Percentiles rank a stretch among this genome's conserved stretches.
These are phyloP conservation scores for Trebouxia sp. DNA, from an alignment of 139 green algal species.

Conservation along the genomic window DNA sequence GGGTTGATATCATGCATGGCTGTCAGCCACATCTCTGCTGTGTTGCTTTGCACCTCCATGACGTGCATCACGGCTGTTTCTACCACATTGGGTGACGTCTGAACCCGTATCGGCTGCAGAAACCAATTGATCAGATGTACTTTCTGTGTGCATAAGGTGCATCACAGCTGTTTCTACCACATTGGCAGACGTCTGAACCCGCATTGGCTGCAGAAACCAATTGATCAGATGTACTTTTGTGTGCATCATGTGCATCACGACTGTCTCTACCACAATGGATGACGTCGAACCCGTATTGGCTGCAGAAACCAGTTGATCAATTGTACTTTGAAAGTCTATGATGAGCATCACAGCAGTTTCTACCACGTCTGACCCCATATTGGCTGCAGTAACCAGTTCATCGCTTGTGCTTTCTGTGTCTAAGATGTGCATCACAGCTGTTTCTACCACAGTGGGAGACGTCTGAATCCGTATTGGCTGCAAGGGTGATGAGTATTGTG, in stretches of 20 bases:
- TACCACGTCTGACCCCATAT: no score
- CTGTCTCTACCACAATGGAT: neutral
- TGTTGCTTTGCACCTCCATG: neutral
- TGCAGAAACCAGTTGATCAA: no score
- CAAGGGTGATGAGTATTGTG: no score
- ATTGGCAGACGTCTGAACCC: neutral
- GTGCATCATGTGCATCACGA: constrained; percentile 47
- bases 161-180: neutral
- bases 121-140: no score
- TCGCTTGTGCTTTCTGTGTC: no score
- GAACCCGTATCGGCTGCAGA: constrained; percentile 7
- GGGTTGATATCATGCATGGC: constrained; percentile 43
- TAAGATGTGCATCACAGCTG: neutral
- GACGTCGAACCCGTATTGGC: constrained; percentile 10
- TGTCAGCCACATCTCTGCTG: neutral
- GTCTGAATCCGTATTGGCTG: constrained; percentile 12
- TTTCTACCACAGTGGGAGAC: neutral
- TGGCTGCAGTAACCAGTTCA: no score
- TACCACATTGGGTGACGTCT: neutral
- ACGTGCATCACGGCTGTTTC: neutral
- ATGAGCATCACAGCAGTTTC: no score
- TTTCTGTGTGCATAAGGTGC: constrained; percentile 61
- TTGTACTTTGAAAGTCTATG: no score
- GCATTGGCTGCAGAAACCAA: constrained; percentile 12
- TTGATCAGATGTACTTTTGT: no score